Evolutionary conservation across 345 rosid genomes (phyloP), one percentile per base, ranked within the genome.

Genomic region (Sisymbrium irio): DNA sequence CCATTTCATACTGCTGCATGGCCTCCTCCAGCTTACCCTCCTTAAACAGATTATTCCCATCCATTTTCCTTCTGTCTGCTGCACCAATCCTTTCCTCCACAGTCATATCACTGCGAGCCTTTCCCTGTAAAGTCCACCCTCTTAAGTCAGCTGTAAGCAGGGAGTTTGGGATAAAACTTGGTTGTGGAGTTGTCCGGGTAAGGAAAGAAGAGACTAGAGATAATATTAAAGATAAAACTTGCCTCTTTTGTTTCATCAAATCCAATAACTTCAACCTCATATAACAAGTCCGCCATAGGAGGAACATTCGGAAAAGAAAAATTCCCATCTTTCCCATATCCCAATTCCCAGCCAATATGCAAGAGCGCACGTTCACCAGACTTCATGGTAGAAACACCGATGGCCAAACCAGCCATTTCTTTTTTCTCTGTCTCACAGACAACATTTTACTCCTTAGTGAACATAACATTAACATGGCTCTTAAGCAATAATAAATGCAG

Each of bases 1-100:
- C 98, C 97, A 92, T 94, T 84, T 94, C 98, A 89, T 94, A 94
- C 71, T 94, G 97, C 69, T 88, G 97, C 89, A 89, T 86, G 74
- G 98, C 98, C 83, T 92, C 97, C 81, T 91, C 97, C 40, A 89
- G 75, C 80, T 91, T 89, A 30, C 84, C 95, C 41, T 86, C 96
- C 76, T 86, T 88, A 67, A 86, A 94, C 15, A 91, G 79, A 53
- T 81, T 72, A 84, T 94, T 94, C 59, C 98, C 97, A 60, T 94
- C 96, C 97, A 86, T 91, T 81, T 89, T 94, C 79, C 97, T 81
- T 81, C 93, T 77, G 75, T 91, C 98, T 58, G 98, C 97, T 41
- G 92, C 85, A 65, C 96, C 90, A 68, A 94, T 89, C 78, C 97
- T 87, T 80, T 91, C 98, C 82, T 94, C 97, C 9, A 81, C 98